These are phyloP conservation scores for Colletotrichum phormii DNA, from an alignment of 2,329 filamentous ascomycete genomes.

Conservation along the genomic window DNA sequence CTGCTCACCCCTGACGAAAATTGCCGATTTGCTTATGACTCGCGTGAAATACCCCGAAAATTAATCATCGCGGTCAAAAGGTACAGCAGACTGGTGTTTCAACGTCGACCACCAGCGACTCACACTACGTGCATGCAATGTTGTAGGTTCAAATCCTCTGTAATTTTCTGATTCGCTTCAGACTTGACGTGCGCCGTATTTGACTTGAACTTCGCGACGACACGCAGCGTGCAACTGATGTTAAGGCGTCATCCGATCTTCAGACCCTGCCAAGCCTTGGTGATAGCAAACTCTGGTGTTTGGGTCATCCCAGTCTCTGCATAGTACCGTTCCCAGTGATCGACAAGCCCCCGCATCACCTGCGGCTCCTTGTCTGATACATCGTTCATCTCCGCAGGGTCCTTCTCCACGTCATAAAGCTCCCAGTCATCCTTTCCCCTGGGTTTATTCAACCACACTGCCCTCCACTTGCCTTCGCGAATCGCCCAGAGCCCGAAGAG, in stretches of 20 bases:
- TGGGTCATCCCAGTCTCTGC: conserved; percentile 22
- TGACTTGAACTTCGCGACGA: too few relatives aligned
- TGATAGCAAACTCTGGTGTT: conserved; percentile 15
- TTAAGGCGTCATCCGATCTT: conserved; percentile 10
- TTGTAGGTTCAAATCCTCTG: too few relatives aligned
- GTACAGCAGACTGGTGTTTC: too few relatives aligned
- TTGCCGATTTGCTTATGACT: background rate
- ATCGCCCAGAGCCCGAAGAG: conserved; percentile 63
- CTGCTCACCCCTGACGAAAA: background rate
- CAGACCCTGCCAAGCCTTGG: conserved; percentile 6
- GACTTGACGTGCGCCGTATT: too few relatives aligned
- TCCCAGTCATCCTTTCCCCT: conserved; percentile 64
- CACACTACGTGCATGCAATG: too few relatives aligned
- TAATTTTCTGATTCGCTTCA: too few relatives aligned
- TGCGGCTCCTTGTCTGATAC: conserved; percentile 48
- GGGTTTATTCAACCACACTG: conserved; percentile 66
- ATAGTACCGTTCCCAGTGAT: conserved; percentile 11
- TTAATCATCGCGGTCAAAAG: too few relatives aligned
- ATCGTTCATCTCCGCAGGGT: conserved; percentile 64
- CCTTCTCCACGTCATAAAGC: conserved; percentile 63
- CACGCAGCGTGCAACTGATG: background rate
- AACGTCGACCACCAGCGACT: too few relatives aligned
- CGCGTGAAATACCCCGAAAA: background rate
- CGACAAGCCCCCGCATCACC: background rate
- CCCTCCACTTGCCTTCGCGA: conserved; percentile 68